Base-by-base conservation (phyloP, 2,329 filamentous ascomycete genomes). In the Sphaerulina musiva region DNA sequence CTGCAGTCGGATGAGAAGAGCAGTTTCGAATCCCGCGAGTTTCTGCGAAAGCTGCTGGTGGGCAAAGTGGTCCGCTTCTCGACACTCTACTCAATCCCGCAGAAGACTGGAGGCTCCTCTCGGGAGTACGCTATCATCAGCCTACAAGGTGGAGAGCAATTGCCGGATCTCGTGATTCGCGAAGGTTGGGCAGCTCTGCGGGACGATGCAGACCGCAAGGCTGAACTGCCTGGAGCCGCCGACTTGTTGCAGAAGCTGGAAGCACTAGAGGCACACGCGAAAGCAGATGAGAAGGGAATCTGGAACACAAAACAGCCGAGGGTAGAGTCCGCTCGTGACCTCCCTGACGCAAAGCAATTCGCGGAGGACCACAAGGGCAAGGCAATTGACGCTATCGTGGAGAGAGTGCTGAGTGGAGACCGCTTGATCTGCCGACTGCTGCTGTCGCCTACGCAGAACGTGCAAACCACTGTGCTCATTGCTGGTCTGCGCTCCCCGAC, bases 1-100 rank as follows among this genome's bases (percentile, higher is more conserved):
- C 58, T 70, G 46, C 65, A 66, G 53, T 58, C 62, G 48, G 62
- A 73, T 40, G 65, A 82, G 80, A 84, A 86, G 38, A 95, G 87
- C 68, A 90, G 89, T 55, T 98, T 96, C 73, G 86, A 93, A 73
- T 95, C 93, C 56, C 89, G 93, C 68, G 93, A 98, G 73, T 93
- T 87, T 70, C 81, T 98, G 58, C 87, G 93, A 66, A 84, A 86
- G 62, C 78, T 91, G 48, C 80, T 86, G 40, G 86, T 97, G 53
- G 92, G 92, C 68, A 95, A 95, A 73, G 80, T 85, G 29, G 79
- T 98, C 59, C 84, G 91, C 64, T 95, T 92, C 77, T 83, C 83
- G 56, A 79, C 95, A 42, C 79, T 91, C 50, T 97, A 98, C 75
- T 88, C 86, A 56, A 86, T 97, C 56, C 90, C 92, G 12, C 86